A percentile compares a stretch with the other conserved stretches of the same genome.
Evolutionary conservation across 805 yeast genomes (phyloP).

Genomic region (Wickerhamiella sergipiensis): DNA sequence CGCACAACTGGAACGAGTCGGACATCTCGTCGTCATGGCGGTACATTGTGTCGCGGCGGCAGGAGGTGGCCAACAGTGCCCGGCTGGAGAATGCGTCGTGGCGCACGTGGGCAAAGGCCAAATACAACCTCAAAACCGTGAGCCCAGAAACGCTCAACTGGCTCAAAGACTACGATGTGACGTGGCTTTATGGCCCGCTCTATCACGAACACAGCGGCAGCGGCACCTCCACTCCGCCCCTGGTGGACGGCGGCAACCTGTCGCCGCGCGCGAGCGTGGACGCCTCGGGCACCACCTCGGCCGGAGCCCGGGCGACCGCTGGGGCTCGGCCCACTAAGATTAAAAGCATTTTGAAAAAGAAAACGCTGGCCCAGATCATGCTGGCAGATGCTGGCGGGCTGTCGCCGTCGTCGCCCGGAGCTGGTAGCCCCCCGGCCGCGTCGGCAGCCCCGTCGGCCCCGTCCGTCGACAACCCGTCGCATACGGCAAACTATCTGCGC

Average conservation of each 20-base stretch:
- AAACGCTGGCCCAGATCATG: slow-evolving; percentile 73
- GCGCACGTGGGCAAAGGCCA: slow-evolving; percentile 89
- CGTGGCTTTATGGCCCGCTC: slow-evolving; percentile 95
- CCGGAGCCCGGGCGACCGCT: not conserved
- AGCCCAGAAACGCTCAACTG: slow-evolving; percentile 88
- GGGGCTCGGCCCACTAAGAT: slow-evolving; percentile 19
- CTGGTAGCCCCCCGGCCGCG: slow-evolving; percentile 5
- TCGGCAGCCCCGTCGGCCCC: not conserved
- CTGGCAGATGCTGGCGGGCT: slow-evolving; percentile 26
- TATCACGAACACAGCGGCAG: slow-evolving; percentile 29
- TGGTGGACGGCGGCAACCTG: not conserved
- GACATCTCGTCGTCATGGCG: slow-evolving; percentile 95
- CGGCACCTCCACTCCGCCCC: not conserved
- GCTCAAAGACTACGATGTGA: slow-evolving; percentile 93
- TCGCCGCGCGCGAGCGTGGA: not conserved
- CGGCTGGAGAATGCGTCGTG: slow-evolving; percentile 76
- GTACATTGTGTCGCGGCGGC: slow-evolving; percentile 69
- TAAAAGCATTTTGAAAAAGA: slow-evolving; percentile 79
- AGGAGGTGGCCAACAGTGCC: slow-evolving; percentile 72
- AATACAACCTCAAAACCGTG: slow-evolving; percentile 53
- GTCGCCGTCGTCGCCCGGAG: slow-evolving; percentile 6
- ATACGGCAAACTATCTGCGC: slow-evolving; percentile 21
- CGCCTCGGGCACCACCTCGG: not conserved
- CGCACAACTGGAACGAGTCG: slow-evolving; percentile 90
- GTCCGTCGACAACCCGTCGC: slow-evolving; percentile 1